Evolutionary conservation across 2,329 filamentous ascomycete species (phyloP).

Genomic region (Rhynchosporium agropyri): DNA sequence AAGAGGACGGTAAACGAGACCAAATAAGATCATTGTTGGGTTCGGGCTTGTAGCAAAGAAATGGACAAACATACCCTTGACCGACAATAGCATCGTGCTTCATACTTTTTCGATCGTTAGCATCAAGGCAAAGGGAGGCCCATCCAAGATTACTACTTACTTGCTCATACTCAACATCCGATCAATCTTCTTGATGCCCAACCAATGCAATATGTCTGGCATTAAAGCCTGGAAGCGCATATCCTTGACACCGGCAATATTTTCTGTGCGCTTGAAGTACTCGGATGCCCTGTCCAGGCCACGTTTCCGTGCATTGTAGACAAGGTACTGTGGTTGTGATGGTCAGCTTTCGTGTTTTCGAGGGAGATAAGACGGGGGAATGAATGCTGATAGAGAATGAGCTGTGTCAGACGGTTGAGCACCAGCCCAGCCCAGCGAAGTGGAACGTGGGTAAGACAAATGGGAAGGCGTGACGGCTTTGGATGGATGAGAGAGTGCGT

Average conservation of each 20-base stretch:
- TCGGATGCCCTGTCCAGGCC: constrained; percentile 80
- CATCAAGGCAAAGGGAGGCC: not conserved
- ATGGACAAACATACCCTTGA: constrained; percentile 60
- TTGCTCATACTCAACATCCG: constrained; percentile 99
- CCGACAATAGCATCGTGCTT: constrained; percentile 88
- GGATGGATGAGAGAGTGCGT: not conserved
- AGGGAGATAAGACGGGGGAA: not conserved
- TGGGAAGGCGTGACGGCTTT: not conserved
- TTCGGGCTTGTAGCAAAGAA: not conserved
- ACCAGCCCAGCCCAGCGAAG: no score
- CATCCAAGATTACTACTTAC: constrained; percentile 31
- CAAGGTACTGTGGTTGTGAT: constrained; percentile 46
- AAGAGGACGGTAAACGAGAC: no score
- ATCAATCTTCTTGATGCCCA: constrained; percentile 98
- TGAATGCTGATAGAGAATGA: not conserved
- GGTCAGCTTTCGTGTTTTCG: not conserved
- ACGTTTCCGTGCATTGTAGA: constrained; percentile 80
- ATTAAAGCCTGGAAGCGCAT: constrained; percentile 99
- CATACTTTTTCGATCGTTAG: constrained; percentile 59
- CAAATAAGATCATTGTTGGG: no score
- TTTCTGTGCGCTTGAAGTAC: constrained; percentile 97
- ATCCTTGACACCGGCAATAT: constrained; percentile 93
- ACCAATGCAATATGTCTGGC: constrained; percentile 97
- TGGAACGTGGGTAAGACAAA: no score
- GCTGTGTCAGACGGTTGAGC: not conserved